phyloP scores from a whole-genome alignment of 2,329 filamentous ascomycete species.

The Talaromyces sp. region DNA sequence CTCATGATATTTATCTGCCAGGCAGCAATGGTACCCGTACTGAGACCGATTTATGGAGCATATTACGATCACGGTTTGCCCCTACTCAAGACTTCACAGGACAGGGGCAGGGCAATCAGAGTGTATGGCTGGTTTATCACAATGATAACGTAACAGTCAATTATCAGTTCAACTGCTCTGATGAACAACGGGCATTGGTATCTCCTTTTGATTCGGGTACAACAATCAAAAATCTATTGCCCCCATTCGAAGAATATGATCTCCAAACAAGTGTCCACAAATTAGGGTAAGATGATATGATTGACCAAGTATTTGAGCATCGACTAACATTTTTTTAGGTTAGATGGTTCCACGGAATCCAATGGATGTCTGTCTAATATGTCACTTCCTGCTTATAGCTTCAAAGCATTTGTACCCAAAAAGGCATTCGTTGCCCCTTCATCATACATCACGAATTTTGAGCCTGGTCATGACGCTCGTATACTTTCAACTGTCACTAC shows the following conservation, averaged over 20 bases:
- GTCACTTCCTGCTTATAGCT: conserved; percentile 52
- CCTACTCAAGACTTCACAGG: conserved; percentile 45
- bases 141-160: conserved; percentile 41
- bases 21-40: conserved; percentile 49
- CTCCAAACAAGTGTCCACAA: conserved; percentile 42
- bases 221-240: conserved; percentile 57
- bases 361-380: conserved; percentile 53
- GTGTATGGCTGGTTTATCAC: conserved; percentile 35
- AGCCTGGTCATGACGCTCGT: conserved; percentile 55
- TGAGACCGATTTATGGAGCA: conserved; percentile 55
- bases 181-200: conserved; percentile 44
- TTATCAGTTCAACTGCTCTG: conserved; percentile 54
- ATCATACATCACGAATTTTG: conserved; percentile 54
- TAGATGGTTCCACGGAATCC: conserved; percentile 40
- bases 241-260: conserved; percentile 52
- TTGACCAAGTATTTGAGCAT: background rate
- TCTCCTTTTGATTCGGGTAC: conserved; percentile 51
- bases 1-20: conserved; percentile 44
- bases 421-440: conserved; percentile 46
- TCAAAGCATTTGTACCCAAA: conserved; percentile 54
- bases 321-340: conserved; percentile 18
- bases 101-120: conserved; percentile 36
- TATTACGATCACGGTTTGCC: conserved; percentile 46
- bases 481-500: conserved; percentile 44
- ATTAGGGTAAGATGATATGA: conserved; percentile 29